Evolutionary conservation across 140 eudicot genomes (phyloP).

Genomic region (Anethum foeniculum): DNA sequence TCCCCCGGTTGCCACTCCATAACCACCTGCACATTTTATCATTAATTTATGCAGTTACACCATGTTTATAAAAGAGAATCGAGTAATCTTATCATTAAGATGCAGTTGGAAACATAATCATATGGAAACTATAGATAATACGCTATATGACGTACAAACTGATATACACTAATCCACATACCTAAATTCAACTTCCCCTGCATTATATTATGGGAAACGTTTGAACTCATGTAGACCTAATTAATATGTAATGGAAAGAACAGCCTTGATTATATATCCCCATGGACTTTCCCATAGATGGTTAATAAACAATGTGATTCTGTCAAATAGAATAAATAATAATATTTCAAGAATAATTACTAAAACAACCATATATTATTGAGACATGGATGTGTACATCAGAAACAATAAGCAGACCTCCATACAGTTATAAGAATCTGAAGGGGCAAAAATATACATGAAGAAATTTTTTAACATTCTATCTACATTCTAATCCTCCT

Average conservation of each 20-base stretch:
- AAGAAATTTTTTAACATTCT: background rate
- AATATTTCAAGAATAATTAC: background rate
- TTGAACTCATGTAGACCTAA: background rate
- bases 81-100: background rate
- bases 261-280: background rate
- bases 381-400: background rate
- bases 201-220: background rate
- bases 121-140: background rate
- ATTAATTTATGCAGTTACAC: background rate
- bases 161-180: background rate
- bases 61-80: background rate
- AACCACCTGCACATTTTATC: conserved; percentile 55
- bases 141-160: background rate
- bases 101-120: background rate
- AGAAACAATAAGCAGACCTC: background rate
- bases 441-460: background rate
- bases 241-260: background rate
- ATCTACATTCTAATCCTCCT: background rate
- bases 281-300: background rate
- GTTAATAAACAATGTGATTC: background rate
- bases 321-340: background rate
- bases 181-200: background rate
- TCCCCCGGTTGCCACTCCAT: conserved; percentile 94
- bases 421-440: background rate
- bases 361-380: background rate